phyloP scores from a whole-genome alignment of 208 protist species.

The Histomonas meleagridis region DNA sequence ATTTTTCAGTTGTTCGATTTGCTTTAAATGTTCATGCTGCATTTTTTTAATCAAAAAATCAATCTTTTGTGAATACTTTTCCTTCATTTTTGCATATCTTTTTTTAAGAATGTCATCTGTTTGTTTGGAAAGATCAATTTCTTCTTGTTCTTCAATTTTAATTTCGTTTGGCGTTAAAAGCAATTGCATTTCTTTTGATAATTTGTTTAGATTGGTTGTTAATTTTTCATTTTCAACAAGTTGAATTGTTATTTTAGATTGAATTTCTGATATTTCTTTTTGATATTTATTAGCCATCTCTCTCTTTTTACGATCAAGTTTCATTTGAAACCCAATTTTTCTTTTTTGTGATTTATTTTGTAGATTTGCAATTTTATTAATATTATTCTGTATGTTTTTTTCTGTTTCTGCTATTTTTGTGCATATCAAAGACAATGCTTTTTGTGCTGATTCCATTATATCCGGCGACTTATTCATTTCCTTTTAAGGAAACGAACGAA shows the following conservation, averaged over 20 bases:
- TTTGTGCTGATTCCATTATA: neutral
- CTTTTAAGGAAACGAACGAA: too few species aligned
- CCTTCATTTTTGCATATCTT: neutral
- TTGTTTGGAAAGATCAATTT: conserved; percentile 20
- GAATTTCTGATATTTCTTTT: neutral
- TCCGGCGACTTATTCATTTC: too few species aligned
- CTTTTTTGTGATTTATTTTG: neutral
- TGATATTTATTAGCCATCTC: neutral
- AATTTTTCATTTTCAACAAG: neutral
- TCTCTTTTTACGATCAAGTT: neutral
- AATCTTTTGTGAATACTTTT: too few species aligned
- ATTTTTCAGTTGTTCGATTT: too few species aligned
- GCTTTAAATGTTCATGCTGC: too few species aligned
- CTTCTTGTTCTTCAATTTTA: neutral
- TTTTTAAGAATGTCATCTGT: conserved; percentile 16
- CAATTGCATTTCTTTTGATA: neutral
- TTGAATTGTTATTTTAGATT: neutral
- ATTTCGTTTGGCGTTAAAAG: neutral
- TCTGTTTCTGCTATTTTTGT: neutral
- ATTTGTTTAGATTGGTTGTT: neutral
- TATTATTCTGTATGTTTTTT: neutral
- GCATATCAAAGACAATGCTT: neutral
- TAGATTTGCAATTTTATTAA: neutral
- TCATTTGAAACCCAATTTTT: neutral
- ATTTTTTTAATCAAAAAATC: too few species aligned